Evolutionary conservation across 2,329 filamentous ascomycete genomes (phyloP), one percentile per base, ranked within the genome.

Genomic region (Exophiala bonariae): DNA sequence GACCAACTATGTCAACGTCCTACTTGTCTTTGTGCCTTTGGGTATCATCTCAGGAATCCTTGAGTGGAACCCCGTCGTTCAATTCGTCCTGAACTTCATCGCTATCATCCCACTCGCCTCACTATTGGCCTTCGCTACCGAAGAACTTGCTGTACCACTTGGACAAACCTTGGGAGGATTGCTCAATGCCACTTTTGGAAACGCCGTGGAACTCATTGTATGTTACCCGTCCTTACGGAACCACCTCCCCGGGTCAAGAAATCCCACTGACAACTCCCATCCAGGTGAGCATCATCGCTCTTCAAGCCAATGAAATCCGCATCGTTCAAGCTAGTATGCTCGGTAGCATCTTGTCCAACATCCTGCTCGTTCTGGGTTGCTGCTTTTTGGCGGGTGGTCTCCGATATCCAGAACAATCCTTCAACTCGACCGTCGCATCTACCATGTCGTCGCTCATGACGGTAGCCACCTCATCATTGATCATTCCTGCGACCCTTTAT

Each of bases 321-420:
- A 91, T 97, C 56, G 92, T 97, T n/a, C 93, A 97, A 72, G 87
- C 92, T 16, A 95, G 89, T 55, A 97, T 97, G 91, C 83, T 97
- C 26, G 92, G 93, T 38, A 95, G 88, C 62, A 95, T 97, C 59
- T 77, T 97, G 31, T 96, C 92, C 56, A 97, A 97, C 69, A 85
- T 96, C 56, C 79, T 97, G 6, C 81, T 97, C 17, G 92, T 90
- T 37, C 79, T 90, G 64, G 86, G 86, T 59, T 88, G 87, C 77
- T 89, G 86, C 68, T 89, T 89, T 72, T 74, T 90, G 56, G 79
- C 87, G 45, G 87, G 87, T 45, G 87, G 87, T 23, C 71, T 89
- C 50, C 75, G 77, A 53, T 82, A 83, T 69, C 77, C 78, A 35
- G 85, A 92, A 65, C 87, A 92, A 63, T 71, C 62, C 3, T 77